These are phyloP conservation scores for Populus hybrid DNA, from an alignment of 441 rosid species.

Conservation along the genomic window DNA sequence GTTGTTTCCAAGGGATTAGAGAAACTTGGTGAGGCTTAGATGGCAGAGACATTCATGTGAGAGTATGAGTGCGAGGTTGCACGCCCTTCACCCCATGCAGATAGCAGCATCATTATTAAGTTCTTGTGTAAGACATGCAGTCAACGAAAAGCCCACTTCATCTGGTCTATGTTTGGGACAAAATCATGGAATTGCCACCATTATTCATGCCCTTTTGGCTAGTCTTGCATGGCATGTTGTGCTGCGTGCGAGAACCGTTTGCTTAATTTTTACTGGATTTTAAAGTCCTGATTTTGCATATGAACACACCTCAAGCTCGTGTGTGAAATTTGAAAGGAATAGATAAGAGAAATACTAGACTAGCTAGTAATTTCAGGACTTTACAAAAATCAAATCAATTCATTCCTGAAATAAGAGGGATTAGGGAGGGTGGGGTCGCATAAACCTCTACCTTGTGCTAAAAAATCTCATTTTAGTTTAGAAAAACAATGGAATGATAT, in stretches of 20 bases:
- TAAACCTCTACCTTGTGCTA: no score
- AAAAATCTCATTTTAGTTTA: no score
- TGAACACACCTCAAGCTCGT: no score
- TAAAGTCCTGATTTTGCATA: no score
- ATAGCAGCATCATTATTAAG: conserved; percentile 30
- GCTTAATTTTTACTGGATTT: no score
- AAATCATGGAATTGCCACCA: neutral
- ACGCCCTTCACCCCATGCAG: conserved; percentile 43
- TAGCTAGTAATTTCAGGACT: no score
- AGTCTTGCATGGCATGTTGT: neutral
- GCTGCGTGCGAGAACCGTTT: neutral
- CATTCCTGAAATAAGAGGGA: no score
- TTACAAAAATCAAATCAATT: no score
- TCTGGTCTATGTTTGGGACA: neutral
- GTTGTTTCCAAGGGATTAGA: neutral
- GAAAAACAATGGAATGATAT: no score
- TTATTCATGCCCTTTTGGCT: neutral
- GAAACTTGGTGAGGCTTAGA: neutral
- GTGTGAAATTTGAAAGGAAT: no score
- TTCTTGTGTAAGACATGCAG: neutral
- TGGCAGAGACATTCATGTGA: conserved; percentile 9
- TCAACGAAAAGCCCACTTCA: neutral
- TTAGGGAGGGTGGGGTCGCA: no score
- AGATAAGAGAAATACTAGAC: no score
- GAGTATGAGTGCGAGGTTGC: conserved; percentile 31